Percentiles rank a stretch among this genome's conserved stretches.
Conservation (phyloP, 1,139 yeast species). For the Yamadazyma sp. region DNA sequence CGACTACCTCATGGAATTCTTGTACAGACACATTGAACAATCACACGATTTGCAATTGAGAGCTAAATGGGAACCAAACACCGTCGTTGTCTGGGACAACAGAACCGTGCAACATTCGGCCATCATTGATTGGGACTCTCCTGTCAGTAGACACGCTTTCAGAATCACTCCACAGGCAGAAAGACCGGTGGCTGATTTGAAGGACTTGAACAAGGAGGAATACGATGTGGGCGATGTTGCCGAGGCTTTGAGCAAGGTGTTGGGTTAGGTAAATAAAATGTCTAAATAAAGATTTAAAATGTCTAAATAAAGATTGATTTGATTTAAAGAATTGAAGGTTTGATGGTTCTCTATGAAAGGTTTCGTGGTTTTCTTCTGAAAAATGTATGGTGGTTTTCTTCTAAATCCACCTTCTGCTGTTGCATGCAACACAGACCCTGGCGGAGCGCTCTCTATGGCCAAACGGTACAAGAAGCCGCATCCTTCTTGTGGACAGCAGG, state of each 20-base stretch:
- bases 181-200: conserved; percentile 39
- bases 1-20: conserved; percentile 48
- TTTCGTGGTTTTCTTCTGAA: too few species aligned
- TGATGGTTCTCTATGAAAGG: too few species aligned
- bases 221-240: conserved; percentile 38
- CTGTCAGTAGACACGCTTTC: conserved; percentile 44
- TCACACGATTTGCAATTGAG: conserved; percentile 57
- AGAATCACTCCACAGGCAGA: conserved; percentile 51
- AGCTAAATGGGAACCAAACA: conserved; percentile 57
- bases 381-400: too few species aligned
- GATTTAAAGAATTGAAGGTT: too few species aligned
- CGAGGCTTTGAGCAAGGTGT: conserved; percentile 28
- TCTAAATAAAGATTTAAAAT: not conserved
- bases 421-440: conserved; percentile 24
- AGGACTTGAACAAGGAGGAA: conserved; percentile 33
- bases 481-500: conserved; percentile 28
- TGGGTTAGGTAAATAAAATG: conserved; percentile 2
- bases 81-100: conserved; percentile 56
- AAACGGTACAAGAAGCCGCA: conserved; percentile 24
- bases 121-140: conserved; percentile 42
- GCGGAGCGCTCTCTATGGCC: conserved; percentile 23
- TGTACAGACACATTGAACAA: conserved; percentile 46
- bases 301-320: not conserved
- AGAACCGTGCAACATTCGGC: conserved; percentile 46
- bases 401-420: conserved; percentile 19